Percentiles rank a stretch among this genome's conserved stretches.
Evolutionary conservation across 805 yeast genomes (phyloP).

Genomic region (Starmerella apicola): DNA sequence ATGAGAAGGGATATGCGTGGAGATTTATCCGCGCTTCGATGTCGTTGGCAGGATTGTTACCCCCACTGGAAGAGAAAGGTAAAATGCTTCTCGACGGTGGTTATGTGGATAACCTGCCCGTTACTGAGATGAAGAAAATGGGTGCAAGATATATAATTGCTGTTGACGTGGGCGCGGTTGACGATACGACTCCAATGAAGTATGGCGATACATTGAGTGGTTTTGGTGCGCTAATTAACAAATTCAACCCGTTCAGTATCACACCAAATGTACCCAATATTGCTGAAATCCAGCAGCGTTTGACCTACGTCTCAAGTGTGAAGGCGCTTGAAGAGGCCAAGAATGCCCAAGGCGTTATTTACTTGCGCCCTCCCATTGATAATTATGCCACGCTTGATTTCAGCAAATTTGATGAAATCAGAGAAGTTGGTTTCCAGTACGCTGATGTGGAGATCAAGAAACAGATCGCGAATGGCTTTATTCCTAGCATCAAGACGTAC

Average conservation of each 20-base stretch:
- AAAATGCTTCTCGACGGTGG: conserved; percentile 94
- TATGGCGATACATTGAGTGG: conserved; percentile 93
- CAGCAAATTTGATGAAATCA: conserved; percentile 82
- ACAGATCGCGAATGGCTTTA: conserved; percentile 38
- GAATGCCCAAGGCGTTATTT: conserved; percentile 67
- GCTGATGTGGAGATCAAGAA: conserved; percentile 47
- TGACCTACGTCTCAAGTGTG: conserved; percentile 91
- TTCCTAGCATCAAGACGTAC: conserved; percentile 39
- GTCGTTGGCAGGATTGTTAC: conserved; percentile 89
- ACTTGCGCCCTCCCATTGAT: conserved; percentile 89
- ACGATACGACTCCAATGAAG: conserved; percentile 76
- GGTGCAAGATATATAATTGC: conserved; percentile 86
- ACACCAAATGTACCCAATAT: conserved; percentile 84
- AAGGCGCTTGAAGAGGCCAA: conserved; percentile 85
- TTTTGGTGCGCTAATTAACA: conserved; percentile 73
- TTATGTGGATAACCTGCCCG: conserved; percentile 86
- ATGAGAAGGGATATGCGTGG: conserved; percentile 89
- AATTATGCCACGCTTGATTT: conserved; percentile 84
- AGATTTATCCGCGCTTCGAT: conserved; percentile 88
- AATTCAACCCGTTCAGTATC: conserved; percentile 79
- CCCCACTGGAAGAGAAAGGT: conserved; percentile 75
- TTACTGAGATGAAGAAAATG: conserved; percentile 70
- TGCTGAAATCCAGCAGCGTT: conserved; percentile 86
- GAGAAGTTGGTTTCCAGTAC: conserved; percentile 63
- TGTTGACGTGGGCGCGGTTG: conserved; percentile 90